A percentile compares a stretch with the other conserved stretches of the same genome.
Conservation (phyloP, 495 filamentous ascomycete genomes). For the Neurospora pannonica region DNA sequence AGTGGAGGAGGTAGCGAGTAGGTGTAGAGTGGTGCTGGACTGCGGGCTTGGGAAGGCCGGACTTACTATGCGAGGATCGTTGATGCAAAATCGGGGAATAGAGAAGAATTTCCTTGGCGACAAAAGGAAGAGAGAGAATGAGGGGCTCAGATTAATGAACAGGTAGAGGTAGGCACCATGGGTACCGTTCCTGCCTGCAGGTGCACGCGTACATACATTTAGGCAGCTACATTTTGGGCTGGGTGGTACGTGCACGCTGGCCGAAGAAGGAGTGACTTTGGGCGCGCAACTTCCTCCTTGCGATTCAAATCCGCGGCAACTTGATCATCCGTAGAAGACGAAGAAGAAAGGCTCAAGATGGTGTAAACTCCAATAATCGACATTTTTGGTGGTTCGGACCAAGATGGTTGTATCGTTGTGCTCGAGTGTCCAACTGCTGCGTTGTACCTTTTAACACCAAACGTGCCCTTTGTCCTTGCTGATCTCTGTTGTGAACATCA, state of each 20-base stretch:
- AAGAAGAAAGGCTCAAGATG: neutral
- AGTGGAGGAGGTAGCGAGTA: neutral
- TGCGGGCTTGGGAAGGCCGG: neutral
- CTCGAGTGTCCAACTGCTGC: neutral
- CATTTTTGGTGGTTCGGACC: neutral
- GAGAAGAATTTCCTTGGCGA: neutral
- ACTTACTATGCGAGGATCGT: neutral
- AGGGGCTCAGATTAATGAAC: neutral
- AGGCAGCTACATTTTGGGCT: neutral
- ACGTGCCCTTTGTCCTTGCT: neutral
- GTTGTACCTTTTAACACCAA: neutral
- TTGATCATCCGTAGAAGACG: neutral
- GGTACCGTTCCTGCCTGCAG: neutral
- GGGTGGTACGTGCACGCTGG: neutral
- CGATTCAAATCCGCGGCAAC: neutral
- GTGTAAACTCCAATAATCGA: neutral
- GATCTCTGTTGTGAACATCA: neutral
- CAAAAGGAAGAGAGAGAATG: neutral
- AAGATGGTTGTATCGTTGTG: neutral
- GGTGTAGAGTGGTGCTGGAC: neutral
- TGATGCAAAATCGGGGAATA: neutral
- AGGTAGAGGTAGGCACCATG: neutral
- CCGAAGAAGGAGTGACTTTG: neutral
- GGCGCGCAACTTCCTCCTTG: neutral
- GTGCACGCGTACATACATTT: neutral